These are phyloP conservation scores for Fallopia convolvulus DNA, from an alignment of 148 eudicot genomes.

Conservation along the genomic window DNA sequence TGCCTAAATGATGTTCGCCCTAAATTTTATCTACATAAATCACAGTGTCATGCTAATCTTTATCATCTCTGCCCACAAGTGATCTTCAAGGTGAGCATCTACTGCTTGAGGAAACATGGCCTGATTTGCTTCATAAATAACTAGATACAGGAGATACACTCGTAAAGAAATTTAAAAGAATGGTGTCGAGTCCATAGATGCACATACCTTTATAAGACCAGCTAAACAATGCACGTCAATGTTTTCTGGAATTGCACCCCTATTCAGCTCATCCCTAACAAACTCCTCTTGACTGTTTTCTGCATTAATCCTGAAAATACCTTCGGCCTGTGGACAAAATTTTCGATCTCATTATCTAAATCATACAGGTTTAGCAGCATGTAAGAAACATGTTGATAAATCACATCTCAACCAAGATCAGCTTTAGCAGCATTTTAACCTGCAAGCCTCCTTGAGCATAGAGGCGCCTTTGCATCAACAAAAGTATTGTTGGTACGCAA, in stretches of 20 bases:
- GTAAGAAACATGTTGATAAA: background rate
- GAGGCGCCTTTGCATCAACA: conserved; percentile 85
- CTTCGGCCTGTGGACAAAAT: conserved; percentile 66
- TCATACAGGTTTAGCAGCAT: background rate
- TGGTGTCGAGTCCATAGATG: background rate
- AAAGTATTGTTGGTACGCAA: conserved; percentile 88
- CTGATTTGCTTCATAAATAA: background rate
- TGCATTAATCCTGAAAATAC: conserved; percentile 89
- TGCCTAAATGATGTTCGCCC: background rate
- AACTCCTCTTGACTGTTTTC: conserved; percentile 83
- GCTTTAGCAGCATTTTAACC: conserved; percentile 27
- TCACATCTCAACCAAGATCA: background rate
- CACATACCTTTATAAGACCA: conserved; percentile 82
- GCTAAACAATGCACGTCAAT: conserved; percentile 95
- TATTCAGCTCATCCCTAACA: conserved; percentile 74
- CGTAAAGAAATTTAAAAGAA: background rate
- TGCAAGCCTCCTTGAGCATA: conserved; percentile 88
- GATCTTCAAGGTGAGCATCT: background rate
- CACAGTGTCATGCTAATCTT: background rate
- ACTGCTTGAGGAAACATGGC: background rate
- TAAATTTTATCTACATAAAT: background rate
- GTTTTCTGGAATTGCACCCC: conserved; percentile 76
- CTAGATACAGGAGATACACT: background rate
- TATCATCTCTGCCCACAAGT: background rate
- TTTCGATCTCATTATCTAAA: conserved; percentile 1